Evolutionary conservation across 2,329 filamentous ascomycete genomes (phyloP).

Genomic region (Pseudocercospora pini-densiflorae): DNA sequence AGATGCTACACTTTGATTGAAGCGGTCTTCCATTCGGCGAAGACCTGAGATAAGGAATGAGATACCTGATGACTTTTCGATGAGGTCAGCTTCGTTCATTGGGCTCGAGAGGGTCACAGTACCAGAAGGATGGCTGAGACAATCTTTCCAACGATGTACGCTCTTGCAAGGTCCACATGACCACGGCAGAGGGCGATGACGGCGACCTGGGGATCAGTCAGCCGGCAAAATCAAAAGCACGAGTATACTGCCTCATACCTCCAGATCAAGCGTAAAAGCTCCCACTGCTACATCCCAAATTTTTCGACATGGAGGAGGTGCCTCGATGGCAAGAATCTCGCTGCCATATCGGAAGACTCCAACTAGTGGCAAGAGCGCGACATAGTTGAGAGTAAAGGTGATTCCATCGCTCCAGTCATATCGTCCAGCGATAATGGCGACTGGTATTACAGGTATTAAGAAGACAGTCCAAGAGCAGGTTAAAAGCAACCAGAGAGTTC

Average conservation of each 20-base stretch:
- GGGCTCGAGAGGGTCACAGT: not conserved
- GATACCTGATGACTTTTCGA: not conserved
- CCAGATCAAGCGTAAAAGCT: slow-evolving; percentile 7
- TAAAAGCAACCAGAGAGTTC: slow-evolving; percentile 7
- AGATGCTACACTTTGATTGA: slow-evolving; percentile 8
- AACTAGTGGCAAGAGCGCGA: not conserved
- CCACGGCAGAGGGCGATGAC: slow-evolving; percentile 5
- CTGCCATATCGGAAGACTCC: slow-evolving; percentile 7
- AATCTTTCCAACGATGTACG: slow-evolving; percentile 7
- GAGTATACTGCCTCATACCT: not conserved
- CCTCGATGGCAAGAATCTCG: not conserved
- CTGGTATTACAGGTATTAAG: not conserved
- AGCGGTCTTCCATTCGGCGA: slow-evolving; percentile 2
- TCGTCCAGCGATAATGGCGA: slow-evolving; percentile 4
- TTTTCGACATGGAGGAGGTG: not conserved
- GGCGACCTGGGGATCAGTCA: not conserved
- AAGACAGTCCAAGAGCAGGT: slow-evolving; percentile 7
- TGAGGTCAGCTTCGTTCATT: not conserved
- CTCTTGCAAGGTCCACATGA: not conserved
- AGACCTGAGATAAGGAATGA: slow-evolving; percentile 1
- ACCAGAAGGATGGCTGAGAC: slow-evolving; percentile 7
- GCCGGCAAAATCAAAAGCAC: too few relatives aligned
- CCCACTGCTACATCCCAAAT: slow-evolving; percentile 5
- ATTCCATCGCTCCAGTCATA: not conserved
- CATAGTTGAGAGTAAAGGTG: slow-evolving; percentile 2